Evolutionary conservation across 169 alveolate species (phyloP).

Genomic region (Cryptosporidium sp.): DNA sequence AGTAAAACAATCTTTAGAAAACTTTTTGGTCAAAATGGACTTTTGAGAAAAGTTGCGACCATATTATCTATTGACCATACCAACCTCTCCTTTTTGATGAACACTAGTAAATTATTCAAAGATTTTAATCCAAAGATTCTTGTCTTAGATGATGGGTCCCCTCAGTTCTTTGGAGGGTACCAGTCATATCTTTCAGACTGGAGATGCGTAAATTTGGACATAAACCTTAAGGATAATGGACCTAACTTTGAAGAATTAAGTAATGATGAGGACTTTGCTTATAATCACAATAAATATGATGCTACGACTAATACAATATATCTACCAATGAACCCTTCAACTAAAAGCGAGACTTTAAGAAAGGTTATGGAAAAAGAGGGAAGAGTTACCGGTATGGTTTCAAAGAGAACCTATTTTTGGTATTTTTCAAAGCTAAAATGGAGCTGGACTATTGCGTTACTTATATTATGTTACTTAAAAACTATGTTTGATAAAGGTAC

Average conservation of each 20-base stretch:
- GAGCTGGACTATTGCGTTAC: constrained; percentile 54
- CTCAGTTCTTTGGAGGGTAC: constrained; percentile 37
- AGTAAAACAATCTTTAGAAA: constrained; percentile 26
- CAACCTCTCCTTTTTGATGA: constrained; percentile 49
- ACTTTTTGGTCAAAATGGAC: constrained; percentile 49
- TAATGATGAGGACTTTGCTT: background rate
- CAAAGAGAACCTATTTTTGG: constrained; percentile 51
- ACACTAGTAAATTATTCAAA: background rate
- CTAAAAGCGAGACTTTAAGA: constrained; percentile 42
- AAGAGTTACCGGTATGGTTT: constrained; percentile 55
- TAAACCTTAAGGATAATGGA: background rate
- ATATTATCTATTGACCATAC: constrained; percentile 54
- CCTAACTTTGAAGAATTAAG: background rate
- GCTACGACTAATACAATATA: background rate
- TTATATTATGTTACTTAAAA: constrained; percentile 29
- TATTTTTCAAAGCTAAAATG: constrained; percentile 63
- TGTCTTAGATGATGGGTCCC: constrained; percentile 54
- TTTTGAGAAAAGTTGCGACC: constrained; percentile 35
- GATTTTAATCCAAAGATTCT: constrained; percentile 47
- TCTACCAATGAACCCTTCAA: constrained; percentile 1
- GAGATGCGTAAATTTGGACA: background rate
- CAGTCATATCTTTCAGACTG: constrained; percentile 21
- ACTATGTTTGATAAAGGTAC: constrained; percentile 73
- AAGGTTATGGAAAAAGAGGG: constrained; percentile 72
- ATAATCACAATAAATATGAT: background rate